Evolutionary conservation across 2,329 filamentous ascomycete genomes (phyloP), one percentile per base, ranked within the genome.

Genomic region (Alternaria sp.): DNA sequence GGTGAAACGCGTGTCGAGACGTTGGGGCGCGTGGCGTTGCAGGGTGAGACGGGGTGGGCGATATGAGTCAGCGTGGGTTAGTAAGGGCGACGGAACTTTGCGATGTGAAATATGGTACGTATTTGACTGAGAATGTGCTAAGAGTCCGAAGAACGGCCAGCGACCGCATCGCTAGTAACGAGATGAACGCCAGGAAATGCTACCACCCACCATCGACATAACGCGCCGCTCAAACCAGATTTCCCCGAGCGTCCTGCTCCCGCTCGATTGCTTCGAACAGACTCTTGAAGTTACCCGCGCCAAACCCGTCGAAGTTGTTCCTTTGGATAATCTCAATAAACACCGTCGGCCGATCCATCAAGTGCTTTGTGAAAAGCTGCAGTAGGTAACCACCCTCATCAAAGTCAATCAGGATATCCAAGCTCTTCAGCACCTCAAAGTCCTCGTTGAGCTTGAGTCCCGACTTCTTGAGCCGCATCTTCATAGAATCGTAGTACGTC

Each of bases 311-410:
- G 79, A 97, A 97, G 67, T 93, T 90, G 73, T 96, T 90, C 61
- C 94, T 85, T 84, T 97, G 93, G 73, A 97, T 97, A 73, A 97
- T 97, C 86, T 97, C 95, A 67, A 97, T 89, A 78, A 97, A 97
- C 26, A 97, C 94, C 4, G 95, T 97, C 23, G 95, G 95, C 12
- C 95, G 89, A 81, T 97, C 94, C 90, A 97, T 92, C 70, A 97
- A 81, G 67, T 95, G 95, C 88, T 86, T 86, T 0, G 84, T 86
- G 67, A 86, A 86, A 3, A 86, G 73, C 77, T 90, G 88, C 69
- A 90, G 68, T 67, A 97, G 81, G 80, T 97, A 97, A 0, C 95
- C 95, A 23, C 88, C 89, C 85, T 97, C 93, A 73, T 97, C 95
- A 74, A 97, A 97, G 82, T 97, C 94, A 75, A 97, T 96, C 73